Conservation (phyloP, 2,329 filamentous ascomycete species). For the Albophoma yamanashiensis region DNA sequence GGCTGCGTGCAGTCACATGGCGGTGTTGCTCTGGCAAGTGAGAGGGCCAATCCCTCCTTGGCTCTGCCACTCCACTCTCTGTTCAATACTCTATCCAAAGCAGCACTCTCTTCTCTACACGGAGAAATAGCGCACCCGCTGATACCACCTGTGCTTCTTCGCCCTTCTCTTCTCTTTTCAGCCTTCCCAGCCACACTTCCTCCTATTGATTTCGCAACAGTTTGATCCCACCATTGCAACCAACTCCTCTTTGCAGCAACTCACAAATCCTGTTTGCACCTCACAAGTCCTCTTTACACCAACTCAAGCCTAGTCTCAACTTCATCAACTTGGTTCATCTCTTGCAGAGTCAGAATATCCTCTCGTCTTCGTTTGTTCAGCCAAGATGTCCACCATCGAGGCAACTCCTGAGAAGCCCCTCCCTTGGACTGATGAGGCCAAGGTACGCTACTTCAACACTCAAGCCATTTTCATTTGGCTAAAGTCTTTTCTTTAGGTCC, state of each 20-base stretch:
- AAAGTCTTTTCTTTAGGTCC: constrained; percentile 11
- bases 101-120: not conserved
- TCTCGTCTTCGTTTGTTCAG: not conserved
- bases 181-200: not conserved
- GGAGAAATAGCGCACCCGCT: not conserved
- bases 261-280: no score
- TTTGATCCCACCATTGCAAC: not conserved
- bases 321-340: not conserved
- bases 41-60: not conserved
- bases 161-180: not conserved
- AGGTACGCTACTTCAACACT: constrained; percentile 10
- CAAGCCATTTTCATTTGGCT: not conserved
- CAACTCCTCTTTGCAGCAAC: no score
- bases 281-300: no score
- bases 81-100: not conserved
- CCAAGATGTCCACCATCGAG: constrained; percentile 10
- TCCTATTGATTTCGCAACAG: not conserved
- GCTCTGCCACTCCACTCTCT: not conserved
- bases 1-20: not conserved
- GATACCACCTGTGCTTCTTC: not conserved
- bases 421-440: constrained; percentile 26
- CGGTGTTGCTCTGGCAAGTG: not conserved
- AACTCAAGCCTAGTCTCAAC: not conserved
- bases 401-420: constrained; percentile 11
- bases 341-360: not conserved